These are phyloP conservation scores for Oxyria digyna DNA, from an alignment of 148 eudicot species.

Conservation along the genomic window DNA sequence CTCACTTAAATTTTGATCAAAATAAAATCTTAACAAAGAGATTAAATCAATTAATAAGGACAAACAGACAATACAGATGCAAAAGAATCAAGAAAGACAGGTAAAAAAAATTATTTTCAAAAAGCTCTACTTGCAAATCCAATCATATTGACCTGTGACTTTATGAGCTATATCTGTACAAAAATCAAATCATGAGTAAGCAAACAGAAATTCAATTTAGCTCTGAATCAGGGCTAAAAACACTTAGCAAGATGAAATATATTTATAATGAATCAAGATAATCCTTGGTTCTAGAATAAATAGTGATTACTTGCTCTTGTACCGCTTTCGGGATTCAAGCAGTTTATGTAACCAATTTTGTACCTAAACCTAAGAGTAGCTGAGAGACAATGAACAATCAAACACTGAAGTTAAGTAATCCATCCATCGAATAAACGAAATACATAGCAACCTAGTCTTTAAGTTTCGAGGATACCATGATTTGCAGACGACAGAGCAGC, in stretches of 20 bases:
- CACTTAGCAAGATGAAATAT: too few species aligned
- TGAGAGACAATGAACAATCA: background rate
- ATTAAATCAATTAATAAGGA: background rate
- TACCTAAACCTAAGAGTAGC: background rate
- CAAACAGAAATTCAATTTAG: background rate
- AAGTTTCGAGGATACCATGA: slow-evolving; percentile 36
- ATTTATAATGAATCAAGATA: too few species aligned
- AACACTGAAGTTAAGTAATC: background rate
- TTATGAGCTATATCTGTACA: too few species aligned
- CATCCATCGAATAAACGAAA: background rate
- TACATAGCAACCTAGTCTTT: background rate
- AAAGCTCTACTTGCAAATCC: too few species aligned
- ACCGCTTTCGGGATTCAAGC: background rate
- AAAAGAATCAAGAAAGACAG: background rate
- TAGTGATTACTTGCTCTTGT: too few species aligned
- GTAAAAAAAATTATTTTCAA: background rate
- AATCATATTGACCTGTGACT: too few species aligned
- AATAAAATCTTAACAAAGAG: background rate
- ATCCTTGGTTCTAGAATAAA: too few species aligned
- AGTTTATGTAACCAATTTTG: background rate
- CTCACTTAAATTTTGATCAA: background rate
- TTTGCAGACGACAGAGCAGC: slow-evolving; percentile 66
- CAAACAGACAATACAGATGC: background rate
- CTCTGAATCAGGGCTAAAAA: too few species aligned
- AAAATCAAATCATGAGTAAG: too few species aligned